Base-by-base conservation (phyloP, 2,329 filamentous ascomycete genomes). In the Pseudomassariella vexata region DNA sequence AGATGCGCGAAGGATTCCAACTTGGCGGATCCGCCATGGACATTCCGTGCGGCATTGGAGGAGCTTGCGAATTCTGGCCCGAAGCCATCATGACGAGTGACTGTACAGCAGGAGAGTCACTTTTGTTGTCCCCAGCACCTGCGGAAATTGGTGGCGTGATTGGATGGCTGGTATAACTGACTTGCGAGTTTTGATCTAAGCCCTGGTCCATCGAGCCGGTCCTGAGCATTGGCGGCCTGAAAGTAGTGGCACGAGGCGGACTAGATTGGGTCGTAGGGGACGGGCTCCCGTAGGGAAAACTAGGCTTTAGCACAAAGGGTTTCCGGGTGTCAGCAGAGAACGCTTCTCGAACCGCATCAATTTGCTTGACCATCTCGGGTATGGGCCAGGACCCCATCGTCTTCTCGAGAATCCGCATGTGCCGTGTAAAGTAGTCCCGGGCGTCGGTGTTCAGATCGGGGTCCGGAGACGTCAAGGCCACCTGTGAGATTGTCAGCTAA, bases 401-500 rank as follows among this genome's bases (percentile, higher is more conserved):
- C 43, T 79, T 81, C 56, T 96, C 90, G 36, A 96, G 67, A 22
- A 96, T 82, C 34, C 89, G 79, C 90, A 96, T 95, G 48, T 95
- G 89, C 28, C 90, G 75, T 3, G 86, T 84, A 50, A 96, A 96
- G 54, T 84, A 96, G 40, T 90, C 83, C 19, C 85, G 76, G 5
- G 90, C 86, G 55, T 95, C 87, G 1, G 71, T 67, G 52, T 92
- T 89, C 36, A 95, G 74, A 23, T 92, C 85, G 2, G 87, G 85
- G 54, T 96, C 89, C 12, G 92, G 90, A 12, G 88, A 95, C 10
- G 89, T 94, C 39, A 95, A 82, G 5, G 89, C 89, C 45, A 95
- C 83, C 89, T 94, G 45, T 36, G 35, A 22, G 31, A 18, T 16
- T 28, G 24, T 50, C 40, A 49, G 48, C 36, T 17, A 28, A 26